These are phyloP conservation scores for Athelia psychrophila DNA, from an alignment of 1,284 basidiomycete species.

Conservation along the genomic window DNA sequence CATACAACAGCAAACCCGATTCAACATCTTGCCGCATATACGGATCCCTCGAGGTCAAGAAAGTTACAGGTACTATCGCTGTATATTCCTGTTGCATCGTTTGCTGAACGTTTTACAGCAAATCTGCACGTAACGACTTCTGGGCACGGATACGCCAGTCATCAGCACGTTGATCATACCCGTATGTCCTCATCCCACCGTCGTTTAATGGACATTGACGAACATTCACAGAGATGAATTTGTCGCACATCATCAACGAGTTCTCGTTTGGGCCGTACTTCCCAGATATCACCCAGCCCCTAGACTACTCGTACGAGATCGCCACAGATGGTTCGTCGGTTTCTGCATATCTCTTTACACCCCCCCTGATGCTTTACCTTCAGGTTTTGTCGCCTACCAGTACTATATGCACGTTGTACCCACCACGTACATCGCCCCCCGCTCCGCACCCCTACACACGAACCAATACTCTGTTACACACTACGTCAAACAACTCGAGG, in stretches of 20 bases:
- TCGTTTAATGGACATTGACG: background rate
- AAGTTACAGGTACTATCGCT: slow-evolving; percentile 69
- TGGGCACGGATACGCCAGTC: slow-evolving; percentile 90
- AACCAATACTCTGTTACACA: slow-evolving; percentile 97
- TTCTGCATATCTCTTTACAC: background rate
- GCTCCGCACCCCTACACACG: slow-evolving; percentile 64
- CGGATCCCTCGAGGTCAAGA: slow-evolving; percentile 84
- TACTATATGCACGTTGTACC: slow-evolving; percentile 96
- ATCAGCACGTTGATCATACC: slow-evolving; percentile 84
- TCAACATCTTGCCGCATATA: slow-evolving; percentile 82
- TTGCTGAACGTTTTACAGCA: slow-evolving; percentile 38
- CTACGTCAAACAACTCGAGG: slow-evolving; percentile 73
- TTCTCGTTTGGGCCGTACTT: slow-evolving; percentile 97
- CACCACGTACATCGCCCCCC: slow-evolving; percentile 83
- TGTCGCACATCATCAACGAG: slow-evolving; percentile 94
- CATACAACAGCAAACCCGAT: slow-evolving; percentile 65
- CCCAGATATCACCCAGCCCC: slow-evolving; percentile 92
- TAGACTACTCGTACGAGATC: slow-evolving; percentile 88
- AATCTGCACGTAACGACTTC: slow-evolving; percentile 90
- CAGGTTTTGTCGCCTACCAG: slow-evolving; percentile 93
- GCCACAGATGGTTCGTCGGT: slow-evolving; percentile 74
- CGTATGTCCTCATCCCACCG: slow-evolving; percentile 43
- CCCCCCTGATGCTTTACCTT: background rate
- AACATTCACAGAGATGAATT: slow-evolving; percentile 78
- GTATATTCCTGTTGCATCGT: background rate